phyloP scores from a whole-genome alignment of 2,329 filamentous ascomycete genomes.

The Xylaria sp. region DNA sequence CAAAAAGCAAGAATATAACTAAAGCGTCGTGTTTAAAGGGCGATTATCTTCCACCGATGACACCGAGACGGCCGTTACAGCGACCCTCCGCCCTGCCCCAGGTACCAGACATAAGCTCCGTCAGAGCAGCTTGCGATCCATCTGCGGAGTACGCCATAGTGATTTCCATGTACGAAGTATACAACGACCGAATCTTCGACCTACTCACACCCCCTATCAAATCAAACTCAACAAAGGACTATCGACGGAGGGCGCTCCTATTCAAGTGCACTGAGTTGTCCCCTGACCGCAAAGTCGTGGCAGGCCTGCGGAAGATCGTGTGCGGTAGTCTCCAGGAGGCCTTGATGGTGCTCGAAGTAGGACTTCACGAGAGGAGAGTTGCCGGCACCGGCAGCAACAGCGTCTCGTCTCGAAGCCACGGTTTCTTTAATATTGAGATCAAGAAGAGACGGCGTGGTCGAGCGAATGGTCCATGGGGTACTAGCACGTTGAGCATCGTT shows the following conservation, averaged over 20 bases:
- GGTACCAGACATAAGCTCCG: conserved; percentile 76
- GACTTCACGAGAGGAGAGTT: conserved; percentile 85
- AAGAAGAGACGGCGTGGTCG: conserved; percentile 75
- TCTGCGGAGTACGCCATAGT: conserved; percentile 86
- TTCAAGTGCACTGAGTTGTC: conserved; percentile 94
- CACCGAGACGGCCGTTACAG: conserved; percentile 71
- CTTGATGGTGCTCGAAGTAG: conserved; percentile 88
- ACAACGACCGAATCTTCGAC: conserved; percentile 98
- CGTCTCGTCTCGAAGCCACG: conserved; percentile 90
- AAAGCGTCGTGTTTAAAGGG: conserved; percentile 60
- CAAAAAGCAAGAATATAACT: conserved; percentile 59
- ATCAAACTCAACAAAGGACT: conserved; percentile 73
- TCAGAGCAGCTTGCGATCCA: conserved; percentile 73
- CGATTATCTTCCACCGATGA: conserved; percentile 64
- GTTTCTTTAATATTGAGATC: conserved; percentile 95
- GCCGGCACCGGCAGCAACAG: conserved; percentile 94
- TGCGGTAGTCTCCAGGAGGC: conserved; percentile 86
- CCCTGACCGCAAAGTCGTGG: conserved; percentile 92
- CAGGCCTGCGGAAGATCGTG: conserved; percentile 88
- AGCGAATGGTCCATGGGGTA: conserved; percentile 73
- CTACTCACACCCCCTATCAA: conserved; percentile 76
- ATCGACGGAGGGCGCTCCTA: conserved; percentile 80
- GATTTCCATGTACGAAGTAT: conserved; percentile 98
- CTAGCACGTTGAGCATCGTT: conserved; percentile 85
- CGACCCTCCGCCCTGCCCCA: conserved; percentile 78